phyloP scores from a whole-genome alignment of 1,284 basidiomycete species.

The Malassezia japonica region DNA sequence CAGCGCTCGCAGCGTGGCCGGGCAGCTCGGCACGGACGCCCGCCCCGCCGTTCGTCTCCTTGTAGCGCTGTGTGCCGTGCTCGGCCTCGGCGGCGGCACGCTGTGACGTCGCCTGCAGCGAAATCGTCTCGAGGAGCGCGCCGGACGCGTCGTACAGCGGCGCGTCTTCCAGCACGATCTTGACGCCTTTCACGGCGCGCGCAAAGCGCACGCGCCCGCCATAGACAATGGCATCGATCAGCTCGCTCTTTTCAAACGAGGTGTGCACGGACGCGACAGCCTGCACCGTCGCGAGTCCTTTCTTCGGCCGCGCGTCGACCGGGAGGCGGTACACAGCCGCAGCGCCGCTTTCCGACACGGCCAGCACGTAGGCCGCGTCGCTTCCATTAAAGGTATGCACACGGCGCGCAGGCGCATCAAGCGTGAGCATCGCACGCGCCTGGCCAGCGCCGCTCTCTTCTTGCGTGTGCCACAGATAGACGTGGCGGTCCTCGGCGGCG shows the following conservation, averaged over 20 bases:
- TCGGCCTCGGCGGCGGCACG: conserved; percentile 9
- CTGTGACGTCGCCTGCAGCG: background rate
- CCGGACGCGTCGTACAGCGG: conserved; percentile 21
- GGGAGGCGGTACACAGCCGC: conserved; percentile 37
- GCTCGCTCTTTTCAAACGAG: conserved; percentile 7
- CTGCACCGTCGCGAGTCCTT: conserved; percentile 22
- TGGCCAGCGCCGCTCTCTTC: background rate
- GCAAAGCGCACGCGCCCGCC: conserved; percentile 26
- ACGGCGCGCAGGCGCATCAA: conserved; percentile 47
- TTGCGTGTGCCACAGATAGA: conserved; percentile 57
- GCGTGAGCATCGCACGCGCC: conserved; percentile 45
- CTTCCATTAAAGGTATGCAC: conserved; percentile 21
- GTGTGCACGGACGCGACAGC: conserved; percentile 14
- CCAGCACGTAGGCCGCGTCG: conserved; percentile 44
- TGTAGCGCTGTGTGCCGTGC: conserved; percentile 25
- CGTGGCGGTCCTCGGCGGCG: conserved; percentile 64
- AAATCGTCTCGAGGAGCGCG: conserved; percentile 17
- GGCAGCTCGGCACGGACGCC: conserved; percentile 16
- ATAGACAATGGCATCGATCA: conserved; percentile 24
- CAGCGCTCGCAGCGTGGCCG: conserved; percentile 6
- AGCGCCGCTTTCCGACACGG: conserved; percentile 43
- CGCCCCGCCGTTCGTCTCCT: conserved; percentile 22
- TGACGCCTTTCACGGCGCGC: conserved; percentile 32
- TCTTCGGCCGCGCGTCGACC: conserved; percentile 19
- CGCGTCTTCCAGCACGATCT: conserved; percentile 31